phyloP scores from a whole-genome alignment of 345 rosid species.

The Lepidium aucheri region DNA sequence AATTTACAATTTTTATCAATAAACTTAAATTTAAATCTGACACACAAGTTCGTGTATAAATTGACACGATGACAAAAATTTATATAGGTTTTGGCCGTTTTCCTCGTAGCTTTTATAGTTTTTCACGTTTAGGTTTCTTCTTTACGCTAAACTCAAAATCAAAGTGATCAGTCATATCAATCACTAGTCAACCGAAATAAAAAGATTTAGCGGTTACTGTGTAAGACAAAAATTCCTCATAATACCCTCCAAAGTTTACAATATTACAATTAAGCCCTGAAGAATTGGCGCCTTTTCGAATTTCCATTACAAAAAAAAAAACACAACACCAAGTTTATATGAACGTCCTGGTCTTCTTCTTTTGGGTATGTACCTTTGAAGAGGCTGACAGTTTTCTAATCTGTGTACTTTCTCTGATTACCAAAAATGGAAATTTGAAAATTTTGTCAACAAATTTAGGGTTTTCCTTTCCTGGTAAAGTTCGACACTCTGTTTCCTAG shows the following conservation, averaged over 20 bases:
- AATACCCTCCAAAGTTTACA: neutral
- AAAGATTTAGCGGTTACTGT: neutral
- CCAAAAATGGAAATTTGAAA: neutral
- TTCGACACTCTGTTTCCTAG: neutral
- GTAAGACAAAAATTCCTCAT: neutral
- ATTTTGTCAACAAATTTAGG: neutral
- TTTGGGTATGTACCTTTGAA: neutral
- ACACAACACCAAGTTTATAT: neutral
- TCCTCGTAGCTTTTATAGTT: too few species aligned
- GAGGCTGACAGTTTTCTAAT: neutral
- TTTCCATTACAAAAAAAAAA: neutral
- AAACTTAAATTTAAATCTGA: too few species aligned
- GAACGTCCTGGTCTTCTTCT: neutral
- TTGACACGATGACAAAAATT: too few species aligned
- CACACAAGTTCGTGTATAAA: too few species aligned
- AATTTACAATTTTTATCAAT: too few species aligned
- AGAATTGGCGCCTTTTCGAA: conserved; percentile 22
- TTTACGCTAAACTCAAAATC: neutral
- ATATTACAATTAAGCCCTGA: neutral
- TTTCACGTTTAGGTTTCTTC: too few species aligned
- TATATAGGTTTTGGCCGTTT: too few species aligned
- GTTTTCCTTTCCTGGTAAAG: conserved; percentile 15
- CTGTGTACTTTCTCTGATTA: neutral
- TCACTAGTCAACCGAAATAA: too few species aligned
- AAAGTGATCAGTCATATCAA: neutral